Base-by-base conservation (phyloP, 345 rosid species). In the Populus tremula region DNA sequence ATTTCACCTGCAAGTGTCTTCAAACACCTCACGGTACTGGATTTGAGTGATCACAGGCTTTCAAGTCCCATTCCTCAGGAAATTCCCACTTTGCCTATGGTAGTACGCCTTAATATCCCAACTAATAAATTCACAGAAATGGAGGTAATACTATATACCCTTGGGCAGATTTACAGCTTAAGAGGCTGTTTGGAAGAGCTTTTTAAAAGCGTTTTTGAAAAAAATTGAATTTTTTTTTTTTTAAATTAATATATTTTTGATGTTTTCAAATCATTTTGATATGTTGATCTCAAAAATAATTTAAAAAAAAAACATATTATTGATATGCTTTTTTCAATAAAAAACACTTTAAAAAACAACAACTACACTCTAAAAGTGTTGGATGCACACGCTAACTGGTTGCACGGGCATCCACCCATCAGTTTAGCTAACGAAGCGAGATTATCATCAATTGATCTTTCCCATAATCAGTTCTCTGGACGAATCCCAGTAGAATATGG, bases 11-110 rank as follows among this genome's bases (percentile, higher is more conserved):
- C 86, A 68, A 72, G 47, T 70, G 78, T 69, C 75, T 86, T 87
- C 10, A 53, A 75, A 25, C 77, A 78, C 12, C 87, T 88, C 23
- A 73, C 64, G 43, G 62, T 78, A 9, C 21, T 88, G 54, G 89
- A 89, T 70, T 50, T 88, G 75, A 85, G 91, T 75, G 84, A 78
- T 63, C 90, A 90, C 86, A 86, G 87, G 79, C 78, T 91, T 74
- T 77, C 89, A 12, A 82, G 87, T 39, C 9, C 38, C 10, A 47
- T 85, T n/a, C 21, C 39, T 17, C 71, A 29, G 14, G 86, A 82
- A 50, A 25, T 91, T 61, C 75, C 88, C 38, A 80, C 88, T 9
- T 80, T 89, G 67, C 88, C 91, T 0, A 45, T 67, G 9, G 71
- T 87, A 35, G 70, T 69, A 25, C 82, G 41, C 43, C 70, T 88